phyloP scores from a whole-genome alignment of 345 rosid species.

The Camelina laxa region DNA sequence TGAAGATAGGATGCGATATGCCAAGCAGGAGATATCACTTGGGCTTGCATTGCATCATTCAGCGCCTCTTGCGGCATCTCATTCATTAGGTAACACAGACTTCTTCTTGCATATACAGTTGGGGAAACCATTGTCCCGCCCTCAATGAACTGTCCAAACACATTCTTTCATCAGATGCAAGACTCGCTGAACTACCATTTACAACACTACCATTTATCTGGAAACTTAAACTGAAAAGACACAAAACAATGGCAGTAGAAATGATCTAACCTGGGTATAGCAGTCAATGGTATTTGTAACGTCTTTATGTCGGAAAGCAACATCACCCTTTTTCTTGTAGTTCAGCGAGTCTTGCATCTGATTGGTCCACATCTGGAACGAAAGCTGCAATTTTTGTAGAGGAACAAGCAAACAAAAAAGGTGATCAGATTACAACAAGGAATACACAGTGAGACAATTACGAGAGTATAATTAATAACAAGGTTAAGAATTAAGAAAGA shows the following conservation, averaged over 20 bases:
- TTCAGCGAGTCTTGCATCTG: constrained; percentile 90
- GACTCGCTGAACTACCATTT: no score
- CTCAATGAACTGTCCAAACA: constrained; percentile 70
- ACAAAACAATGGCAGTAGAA: constrained; percentile 11
- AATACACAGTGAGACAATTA: constrained; percentile 19
- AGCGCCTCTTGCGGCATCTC: constrained; percentile 85
- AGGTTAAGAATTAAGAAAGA: constrained; percentile 13
- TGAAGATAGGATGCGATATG: constrained; percentile 90
- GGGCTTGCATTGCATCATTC: constrained; percentile 87
- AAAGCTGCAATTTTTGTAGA: constrained; percentile 62
- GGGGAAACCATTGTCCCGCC: constrained; percentile 91
- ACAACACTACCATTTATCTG: background rate
- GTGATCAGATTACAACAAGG: constrained; percentile 12
- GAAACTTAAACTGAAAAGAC: background rate
- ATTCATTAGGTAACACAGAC: constrained; percentile 74
- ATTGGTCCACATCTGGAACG: constrained; percentile 98
- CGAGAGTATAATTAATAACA: constrained; percentile 4
- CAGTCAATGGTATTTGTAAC: constrained; percentile 67
- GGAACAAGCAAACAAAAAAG: background rate
- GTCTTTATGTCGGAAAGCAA: constrained; percentile 80
- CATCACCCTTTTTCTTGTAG: constrained; percentile 90
- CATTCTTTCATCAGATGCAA: constrained; percentile 7
- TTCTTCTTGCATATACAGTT: constrained; percentile 79
- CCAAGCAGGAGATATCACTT: constrained; percentile 82
- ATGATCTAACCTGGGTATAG: constrained; percentile 72